Evolutionary conservation across 1,284 basidiomycete genomes (phyloP), one percentile per base, ranked within the genome.

Genomic region (Fistulina hepatica): DNA sequence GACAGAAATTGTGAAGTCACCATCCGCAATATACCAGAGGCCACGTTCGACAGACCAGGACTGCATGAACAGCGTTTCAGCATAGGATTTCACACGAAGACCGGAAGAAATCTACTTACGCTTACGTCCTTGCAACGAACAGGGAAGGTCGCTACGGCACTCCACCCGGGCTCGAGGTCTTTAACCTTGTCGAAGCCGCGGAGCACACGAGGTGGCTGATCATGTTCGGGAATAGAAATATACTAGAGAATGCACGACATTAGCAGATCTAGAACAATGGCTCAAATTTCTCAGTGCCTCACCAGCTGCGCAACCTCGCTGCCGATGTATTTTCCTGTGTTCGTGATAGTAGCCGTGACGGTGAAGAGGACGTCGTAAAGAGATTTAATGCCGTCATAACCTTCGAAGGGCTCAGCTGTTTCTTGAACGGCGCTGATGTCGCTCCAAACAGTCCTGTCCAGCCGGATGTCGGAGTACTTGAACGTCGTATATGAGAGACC

Each of bases 401-500:
- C n/a, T n/a, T n/a, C n/a, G n/a, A n/a, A n/a, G n/a, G n/a, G n/a
- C n/a, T n/a, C n/a, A n/a, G n/a, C n/a, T n/a, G n/a, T n/a, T n/a
- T n/a, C n/a, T n/a, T n/a, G n/a, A n/a, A n/a, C n/a, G n/a, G n/a
- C n/a, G n/a, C n/a, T n/a, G n/a, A n/a, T n/a, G n/a, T n/a, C n/a
- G n/a, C n/a, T n/a, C n/a, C n/a, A n/a, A n/a, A n/a, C n/a, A n/a
- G n/a, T n/a, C n/a, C n/a, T n/a, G n/a, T n/a, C n/a, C n/a, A n/a
- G n/a, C n/a, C n/a, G n/a, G n/a, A n/a, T n/a, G 15, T 66, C 56
- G 19, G 64, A 71, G 52, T 84, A 86, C 21, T 69, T 59, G 57
- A 93, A 95, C 0, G 60, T 69, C 23, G 90, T 82, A 63, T 93
- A 94, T 41, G 79, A 84, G 47, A 93, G 58, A 0, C 89, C 89